Base-by-base conservation (phyloP, 768 basidiomycete genomes). In the Phaffia tasmanica region DNA sequence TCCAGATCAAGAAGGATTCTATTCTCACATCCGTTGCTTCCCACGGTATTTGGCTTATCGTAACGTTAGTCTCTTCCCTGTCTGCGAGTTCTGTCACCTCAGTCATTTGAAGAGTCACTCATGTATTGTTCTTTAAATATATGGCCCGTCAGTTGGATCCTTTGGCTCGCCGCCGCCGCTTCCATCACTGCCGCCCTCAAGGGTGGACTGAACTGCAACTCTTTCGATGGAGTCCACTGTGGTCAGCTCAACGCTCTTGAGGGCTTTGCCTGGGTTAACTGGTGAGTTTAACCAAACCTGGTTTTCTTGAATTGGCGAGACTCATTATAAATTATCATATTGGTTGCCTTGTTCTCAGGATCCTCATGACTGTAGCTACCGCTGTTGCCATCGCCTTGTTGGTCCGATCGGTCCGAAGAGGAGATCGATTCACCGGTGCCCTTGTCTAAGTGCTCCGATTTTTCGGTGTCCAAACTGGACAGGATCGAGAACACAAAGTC, bases 121-220 rank as follows among this genome's bases (percentile, higher is more conserved):
- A n/a, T n/a, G n/a, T 42, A 4, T 42, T 42, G 11, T 11, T 11
- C 35, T 42, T 42, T 42, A 11, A 42, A n/a, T n/a, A n/a, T n/a
- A n/a, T n/a, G n/a, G n/a, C n/a, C 11, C 35, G 4, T 11, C 35
- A 42, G 35, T 0, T 89, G 87, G 86, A 79, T 89, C 48, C 79
- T 88, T 68, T 90, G 88, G 88, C 79, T 83, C 2, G 83, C 87
- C 0, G 86, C 81, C 1, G 86, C 86, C 0, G 84, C 86, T 0
- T 80, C 85, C 1, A 80, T 89, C 56, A 88, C 88, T 1, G 76
- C 81, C 23, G 75, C 81, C 29, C 78, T 88, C 35, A 84, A 84
- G 16, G 88, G 88, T 18, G 83, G 85, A 14, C 73, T 86, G 64
- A 83, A 87, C 72, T 89, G 87, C 83, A 72, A 70, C 84, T 5